Percentiles rank a stretch among this genome's conserved stretches.
Evolutionary conservation across 331 rosid species (phyloP).

Genomic region (Saraca asoca): DNA sequence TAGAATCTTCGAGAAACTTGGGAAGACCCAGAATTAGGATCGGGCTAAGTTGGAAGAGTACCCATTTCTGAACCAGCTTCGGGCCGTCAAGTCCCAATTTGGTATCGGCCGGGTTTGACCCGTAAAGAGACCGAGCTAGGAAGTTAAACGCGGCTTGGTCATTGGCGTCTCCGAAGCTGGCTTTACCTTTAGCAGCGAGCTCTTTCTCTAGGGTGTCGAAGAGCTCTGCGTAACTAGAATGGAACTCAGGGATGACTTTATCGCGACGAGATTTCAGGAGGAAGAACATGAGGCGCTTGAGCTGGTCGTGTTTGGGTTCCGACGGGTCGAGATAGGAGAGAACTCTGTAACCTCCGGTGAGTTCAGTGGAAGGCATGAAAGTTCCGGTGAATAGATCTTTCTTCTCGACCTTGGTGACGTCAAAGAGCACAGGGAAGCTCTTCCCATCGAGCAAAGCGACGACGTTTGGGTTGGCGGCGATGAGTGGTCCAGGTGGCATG

Average conservation of each 20-base stretch:
- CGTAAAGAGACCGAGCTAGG: slow-evolving; percentile 56
- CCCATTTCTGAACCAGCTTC: slow-evolving; percentile 57
- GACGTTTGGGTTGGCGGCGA: slow-evolving; percentile 58
- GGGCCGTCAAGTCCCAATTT: slow-evolving; percentile 69
- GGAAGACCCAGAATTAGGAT: slow-evolving; percentile 66
- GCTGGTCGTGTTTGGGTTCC: slow-evolving; percentile 70
- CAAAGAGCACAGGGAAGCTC: slow-evolving; percentile 79
- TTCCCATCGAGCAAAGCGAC: slow-evolving; percentile 78
- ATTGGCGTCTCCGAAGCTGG: slow-evolving; percentile 45
- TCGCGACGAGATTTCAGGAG: slow-evolving; percentile 64
- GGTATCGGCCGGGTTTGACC: slow-evolving; percentile 52
- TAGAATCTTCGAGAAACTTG: slow-evolving; percentile 54
- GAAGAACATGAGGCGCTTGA: slow-evolving; percentile 64
- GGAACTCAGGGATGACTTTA: slow-evolving; percentile 69
- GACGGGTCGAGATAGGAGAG: slow-evolving; percentile 91
- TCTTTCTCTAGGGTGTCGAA: slow-evolving; percentile 58
- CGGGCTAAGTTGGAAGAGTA: slow-evolving; percentile 63
- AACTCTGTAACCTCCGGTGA: slow-evolving; percentile 85
- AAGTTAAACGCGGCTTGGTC: slow-evolving; percentile 88
- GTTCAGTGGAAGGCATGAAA: slow-evolving; percentile 71
- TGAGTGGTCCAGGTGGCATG: slow-evolving; percentile 88
- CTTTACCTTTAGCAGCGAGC: slow-evolving; percentile 55
- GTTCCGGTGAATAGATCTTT: slow-evolving; percentile 82
- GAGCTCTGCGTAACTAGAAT: slow-evolving; percentile 47
- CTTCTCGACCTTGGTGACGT: slow-evolving; percentile 71